A percentile compares a stretch with the other conserved stretches of the same genome.
These are phyloP conservation scores for Exophiala phaeomuriformis DNA, from an alignment of 2,329 filamentous ascomycete species.

Conservation along the genomic window DNA sequence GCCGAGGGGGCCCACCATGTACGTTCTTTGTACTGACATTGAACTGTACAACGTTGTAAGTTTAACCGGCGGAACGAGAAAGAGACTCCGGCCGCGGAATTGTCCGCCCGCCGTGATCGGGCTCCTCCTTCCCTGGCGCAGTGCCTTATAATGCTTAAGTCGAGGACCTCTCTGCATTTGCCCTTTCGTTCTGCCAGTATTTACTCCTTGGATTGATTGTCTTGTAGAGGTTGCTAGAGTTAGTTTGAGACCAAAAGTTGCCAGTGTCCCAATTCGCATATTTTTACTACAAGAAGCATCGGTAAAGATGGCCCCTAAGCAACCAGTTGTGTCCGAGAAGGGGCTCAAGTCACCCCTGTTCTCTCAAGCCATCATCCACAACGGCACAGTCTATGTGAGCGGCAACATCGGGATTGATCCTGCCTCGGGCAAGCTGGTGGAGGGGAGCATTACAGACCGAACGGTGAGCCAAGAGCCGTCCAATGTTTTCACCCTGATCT, in stretches of 20 bases:
- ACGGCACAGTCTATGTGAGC: slow-evolving; percentile 28
- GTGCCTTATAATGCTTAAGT: background rate
- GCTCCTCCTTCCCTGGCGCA: background rate
- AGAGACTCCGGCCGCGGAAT: background rate
- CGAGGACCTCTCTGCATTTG: background rate
- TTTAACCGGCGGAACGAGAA: background rate
- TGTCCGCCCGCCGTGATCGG: background rate
- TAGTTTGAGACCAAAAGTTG: background rate
- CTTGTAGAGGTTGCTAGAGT: too few species aligned
- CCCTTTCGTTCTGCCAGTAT: too few species aligned
- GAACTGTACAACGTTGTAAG: too few species aligned
- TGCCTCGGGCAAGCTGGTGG: slow-evolving; percentile 23
- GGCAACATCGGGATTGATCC: slow-evolving; percentile 28
- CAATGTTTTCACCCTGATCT: too few species aligned
- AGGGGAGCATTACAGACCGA: slow-evolving; percentile 25
- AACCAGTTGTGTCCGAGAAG: slow-evolving; percentile 20
- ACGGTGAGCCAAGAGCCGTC: slow-evolving; percentile 18
- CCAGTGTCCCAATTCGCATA: background rate
- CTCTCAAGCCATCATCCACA: slow-evolving; percentile 28
- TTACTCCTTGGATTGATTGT: too few species aligned
- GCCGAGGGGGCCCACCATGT: background rate
- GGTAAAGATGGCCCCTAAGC: slow-evolving; percentile 21
- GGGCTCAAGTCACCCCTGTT: slow-evolving; percentile 27
- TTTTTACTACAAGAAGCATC: background rate
- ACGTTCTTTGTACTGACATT: too few species aligned